Percentiles rank a stretch among this genome's conserved stretches.
phyloP scores from a whole-genome alignment of 1,139 yeast genomes.

The Suhomyces bribrorum region DNA sequence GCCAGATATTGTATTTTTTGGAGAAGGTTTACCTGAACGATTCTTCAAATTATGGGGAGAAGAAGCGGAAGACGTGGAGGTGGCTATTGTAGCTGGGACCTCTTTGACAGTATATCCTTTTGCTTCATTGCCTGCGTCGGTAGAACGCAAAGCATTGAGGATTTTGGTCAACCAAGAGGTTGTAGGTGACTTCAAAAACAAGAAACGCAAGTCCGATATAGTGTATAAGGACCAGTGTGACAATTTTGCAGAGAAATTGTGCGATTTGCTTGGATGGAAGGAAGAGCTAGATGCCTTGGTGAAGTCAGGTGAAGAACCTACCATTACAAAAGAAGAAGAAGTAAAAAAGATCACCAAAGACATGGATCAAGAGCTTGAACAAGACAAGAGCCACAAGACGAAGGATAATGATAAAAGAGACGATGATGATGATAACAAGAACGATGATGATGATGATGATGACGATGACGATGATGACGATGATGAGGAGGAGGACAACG shows the following conservation, averaged over 20 bases:
- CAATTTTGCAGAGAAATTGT: conserved; percentile 53
- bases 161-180: conserved; percentile 70
- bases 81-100: conserved; percentile 90
- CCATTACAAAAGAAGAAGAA: conserved; percentile 11
- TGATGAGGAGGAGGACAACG: neutral
- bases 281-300: conserved; percentile 44
- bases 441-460: neutral
- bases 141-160: conserved; percentile 50
- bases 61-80: conserved; percentile 60
- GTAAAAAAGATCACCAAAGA: conserved; percentile 5
- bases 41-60: conserved; percentile 72
- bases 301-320: conserved; percentile 15
- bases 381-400: conserved; percentile 1
- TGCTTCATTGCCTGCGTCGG: conserved; percentile 76
- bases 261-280: conserved; percentile 64
- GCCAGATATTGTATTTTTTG: conserved; percentile 93
- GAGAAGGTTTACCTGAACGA: conserved; percentile 73
- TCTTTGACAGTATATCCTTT: conserved; percentile 88
- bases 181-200: conserved; percentile 68
- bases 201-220: conserved; percentile 57
- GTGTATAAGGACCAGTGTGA: conserved; percentile 67
- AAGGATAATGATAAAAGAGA: neutral
- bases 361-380: neutral
- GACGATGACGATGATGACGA: neutral
- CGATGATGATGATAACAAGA: neutral